Evolutionary conservation across 2,329 filamentous ascomycete species (phyloP).

Genomic region (Hypoxylon sp.): DNA sequence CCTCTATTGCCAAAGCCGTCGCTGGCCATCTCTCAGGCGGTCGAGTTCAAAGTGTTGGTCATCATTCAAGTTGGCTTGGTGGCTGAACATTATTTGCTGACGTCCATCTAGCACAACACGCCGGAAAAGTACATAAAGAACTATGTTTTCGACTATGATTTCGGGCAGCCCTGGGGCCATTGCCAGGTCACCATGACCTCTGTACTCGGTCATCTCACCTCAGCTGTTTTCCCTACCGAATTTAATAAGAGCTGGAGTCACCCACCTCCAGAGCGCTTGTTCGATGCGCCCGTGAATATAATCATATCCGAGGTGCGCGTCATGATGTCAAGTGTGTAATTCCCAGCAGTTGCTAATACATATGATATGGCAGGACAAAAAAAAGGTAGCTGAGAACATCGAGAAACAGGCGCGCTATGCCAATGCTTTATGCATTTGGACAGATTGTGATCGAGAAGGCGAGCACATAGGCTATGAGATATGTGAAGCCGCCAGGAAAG

Average conservation of each 20-base stretch:
- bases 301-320: conserved; percentile 73
- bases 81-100: conserved; percentile 26
- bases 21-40: conserved; percentile 90
- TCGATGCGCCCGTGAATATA: conserved; percentile 81
- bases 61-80: background rate
- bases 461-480: conserved; percentile 97
- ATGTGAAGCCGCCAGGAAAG: conserved; percentile 80
- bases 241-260: conserved; percentile 81
- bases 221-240: conserved; percentile 79
- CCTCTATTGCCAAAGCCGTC: conserved; percentile 95
- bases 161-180: conserved; percentile 81
- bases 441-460: conserved; percentile 97
- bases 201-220: conserved; percentile 88
- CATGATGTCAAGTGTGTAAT: background rate
- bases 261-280: conserved; percentile 83
- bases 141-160: conserved; percentile 91
- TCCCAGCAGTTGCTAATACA: conserved; percentile 34
- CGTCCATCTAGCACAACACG: conserved; percentile 70
- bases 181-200: conserved; percentile 94
- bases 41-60: conserved; percentile 74
- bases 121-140: conserved; percentile 89
- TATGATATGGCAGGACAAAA: conserved; percentile 72
- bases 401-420: conserved; percentile 79
- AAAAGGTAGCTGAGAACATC: conserved; percentile 86
- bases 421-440: conserved; percentile 94